A percentile compares a stretch with the other conserved stretches of the same genome.
Conservation (phyloP, 495 filamentous ascomycete genomes). For the Umbilicaria muhlenbergii region DNA sequence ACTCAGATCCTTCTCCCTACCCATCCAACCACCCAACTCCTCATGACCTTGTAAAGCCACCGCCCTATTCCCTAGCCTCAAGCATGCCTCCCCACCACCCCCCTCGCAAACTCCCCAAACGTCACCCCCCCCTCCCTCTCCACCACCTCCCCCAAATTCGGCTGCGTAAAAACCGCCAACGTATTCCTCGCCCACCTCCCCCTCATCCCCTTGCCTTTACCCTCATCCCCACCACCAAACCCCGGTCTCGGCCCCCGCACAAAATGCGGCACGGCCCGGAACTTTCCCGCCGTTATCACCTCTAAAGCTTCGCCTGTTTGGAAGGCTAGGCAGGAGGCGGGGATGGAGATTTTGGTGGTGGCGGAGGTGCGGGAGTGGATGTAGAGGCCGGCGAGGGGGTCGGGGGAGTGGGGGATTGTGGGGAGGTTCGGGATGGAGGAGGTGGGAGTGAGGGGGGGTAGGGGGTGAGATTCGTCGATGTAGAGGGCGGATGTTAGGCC, state of each 20-base stretch:
- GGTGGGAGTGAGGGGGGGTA: conserved; percentile 22
- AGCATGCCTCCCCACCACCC: conserved; percentile 49
- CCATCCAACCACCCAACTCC: no score
- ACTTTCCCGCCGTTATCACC: conserved; percentile 71
- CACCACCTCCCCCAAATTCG: conserved; percentile 78
- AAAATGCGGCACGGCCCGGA: conserved; percentile 93
- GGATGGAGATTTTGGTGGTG: conserved; percentile 77
- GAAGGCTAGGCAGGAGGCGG: conserved; percentile 79
- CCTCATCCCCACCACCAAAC: conserved; percentile 18
- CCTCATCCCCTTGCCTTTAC: conserved; percentile 20
- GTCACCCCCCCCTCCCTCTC: conserved; percentile 50
- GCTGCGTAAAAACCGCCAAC: conserved; percentile 93
- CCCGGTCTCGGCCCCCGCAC: conserved; percentile 42
- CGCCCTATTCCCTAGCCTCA: background rate
- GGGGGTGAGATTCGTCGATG: conserved; percentile 54
- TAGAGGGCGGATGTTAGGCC: conserved; percentile 95
- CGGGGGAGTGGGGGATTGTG: conserved; percentile 47
- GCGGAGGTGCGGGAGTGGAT: conserved; percentile 70
- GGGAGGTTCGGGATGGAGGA: conserved; percentile 32
- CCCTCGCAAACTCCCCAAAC: conserved; percentile 81
- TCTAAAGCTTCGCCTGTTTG: conserved; percentile 91
- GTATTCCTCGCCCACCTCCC: conserved; percentile 78
- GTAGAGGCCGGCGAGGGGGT: conserved; percentile 74
- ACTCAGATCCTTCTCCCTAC: no score
- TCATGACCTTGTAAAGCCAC: no score